Conservation (phyloP, 768 basidiomycete species). For the Boletellus ananas region DNA sequence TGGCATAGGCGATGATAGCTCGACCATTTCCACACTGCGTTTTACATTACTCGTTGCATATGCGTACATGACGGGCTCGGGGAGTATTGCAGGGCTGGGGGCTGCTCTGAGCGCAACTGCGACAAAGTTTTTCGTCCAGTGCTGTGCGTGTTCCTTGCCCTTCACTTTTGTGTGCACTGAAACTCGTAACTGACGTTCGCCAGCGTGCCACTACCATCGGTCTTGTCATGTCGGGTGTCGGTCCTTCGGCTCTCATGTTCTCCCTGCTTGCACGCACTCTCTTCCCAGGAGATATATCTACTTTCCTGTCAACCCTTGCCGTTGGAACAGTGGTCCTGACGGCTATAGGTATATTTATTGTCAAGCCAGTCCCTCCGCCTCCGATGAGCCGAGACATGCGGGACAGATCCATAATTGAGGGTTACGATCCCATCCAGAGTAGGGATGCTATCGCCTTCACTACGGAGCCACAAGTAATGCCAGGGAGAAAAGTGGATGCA, state of each 20-base stretch:
- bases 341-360: conserved; percentile 67
- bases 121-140: conserved; percentile 71
- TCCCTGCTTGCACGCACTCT: conserved; percentile 66
- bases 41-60: conserved; percentile 55
- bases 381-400: conserved; percentile 23
- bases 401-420: conserved; percentile 9
- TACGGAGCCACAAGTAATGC: conserved; percentile 13
- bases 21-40: conserved; percentile 38
- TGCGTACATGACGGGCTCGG: conserved; percentile 71
- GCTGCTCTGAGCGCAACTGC: conserved; percentile 78
- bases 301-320: conserved; percentile 70
- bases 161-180: not conserved
- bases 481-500: conserved; percentile 11
- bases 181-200: not conserved
- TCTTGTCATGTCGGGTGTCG: conserved; percentile 83
- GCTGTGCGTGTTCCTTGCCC: conserved; percentile 50
- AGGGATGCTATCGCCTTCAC: conserved; percentile 22
- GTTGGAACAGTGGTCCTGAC: conserved; percentile 78
- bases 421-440: conserved; percentile 18
- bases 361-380: conserved; percentile 63
- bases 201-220: conserved; percentile 76
- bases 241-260: conserved; percentile 89
- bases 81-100: conserved; percentile 67
- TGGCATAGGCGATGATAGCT: conserved; percentile 37
- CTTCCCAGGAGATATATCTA: conserved; percentile 75